Base-by-base conservation (phyloP, 805 yeast genomes). In the Suhomyces emberorum region DNA sequence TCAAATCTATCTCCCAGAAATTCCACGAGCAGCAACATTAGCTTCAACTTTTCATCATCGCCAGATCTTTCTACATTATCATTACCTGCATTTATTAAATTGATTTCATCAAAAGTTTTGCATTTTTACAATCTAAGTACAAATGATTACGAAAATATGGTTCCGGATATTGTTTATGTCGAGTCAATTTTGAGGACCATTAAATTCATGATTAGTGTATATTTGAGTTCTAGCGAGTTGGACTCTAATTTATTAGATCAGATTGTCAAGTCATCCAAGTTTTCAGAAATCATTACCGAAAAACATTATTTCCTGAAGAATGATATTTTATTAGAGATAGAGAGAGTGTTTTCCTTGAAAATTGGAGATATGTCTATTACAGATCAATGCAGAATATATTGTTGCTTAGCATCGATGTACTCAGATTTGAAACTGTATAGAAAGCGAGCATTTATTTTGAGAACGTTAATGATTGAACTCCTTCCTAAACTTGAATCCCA, bases 121-220 rank as follows among this genome's bases (percentile, higher is more conserved):
- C 50, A 47, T 21, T 59, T 37, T 38, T 67, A 63, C 41, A 62
- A 63, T 24, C 30, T 52, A 26, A 79, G 91, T 25, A 65, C 76
- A 4, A 55, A 65, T 26, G 79, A 74, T 38, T 69, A 72, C 7
- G 87, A 80, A 38, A 95, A 91, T 45, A 76, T 76, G 45, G 89
- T 83, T 0, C 97, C 98, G 0, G 91, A 81, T 41, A 59, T 83
- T 1, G 88, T 88, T 0, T 84, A 79, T 44, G 77, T 83, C 28
- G 96, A 88, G 45, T 70, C 82, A 2, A 65, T 84, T 2, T 46
- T 88, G 21, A 69, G 96, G 41, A 74, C 71, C 34, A 61, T 81
- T 15, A 77, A 78, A 37, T 71, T 85, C 35, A 72, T 83, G 72
- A 69, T 81, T 1, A 55, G 67, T 7, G 55, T 79, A 4, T 69